Conservation (phyloP, 2,329 filamentous ascomycete genomes). For the Fusarium compactum region DNA sequence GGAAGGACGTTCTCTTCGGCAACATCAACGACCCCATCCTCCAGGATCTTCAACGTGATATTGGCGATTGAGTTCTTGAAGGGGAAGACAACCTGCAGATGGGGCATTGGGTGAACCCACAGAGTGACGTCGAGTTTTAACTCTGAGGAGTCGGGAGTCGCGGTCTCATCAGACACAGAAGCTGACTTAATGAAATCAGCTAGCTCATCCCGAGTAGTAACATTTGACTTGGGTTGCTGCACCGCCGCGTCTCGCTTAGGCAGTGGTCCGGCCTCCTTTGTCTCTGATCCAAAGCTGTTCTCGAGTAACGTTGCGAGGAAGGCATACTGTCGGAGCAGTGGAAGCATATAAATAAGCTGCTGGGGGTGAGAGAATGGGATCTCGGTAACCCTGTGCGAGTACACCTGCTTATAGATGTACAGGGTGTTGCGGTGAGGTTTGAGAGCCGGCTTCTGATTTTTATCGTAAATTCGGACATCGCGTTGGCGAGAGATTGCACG, state of each 20-base stretch:
- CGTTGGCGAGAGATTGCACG: slow-evolving; percentile 66
- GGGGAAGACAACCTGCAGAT: slow-evolving; percentile 66
- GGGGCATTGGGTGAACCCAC: slow-evolving; percentile 62
- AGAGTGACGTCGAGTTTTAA: slow-evolving; percentile 65
- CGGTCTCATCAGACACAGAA: neutral
- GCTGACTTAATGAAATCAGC: slow-evolving; percentile 48
- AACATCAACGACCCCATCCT: slow-evolving; percentile 70
- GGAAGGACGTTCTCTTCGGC: slow-evolving; percentile 65
- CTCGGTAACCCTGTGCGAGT: slow-evolving; percentile 73
- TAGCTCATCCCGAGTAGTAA: slow-evolving; percentile 52
- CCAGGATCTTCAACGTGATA: slow-evolving; percentile 68
- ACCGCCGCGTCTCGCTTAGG: slow-evolving; percentile 6
- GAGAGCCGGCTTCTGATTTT: slow-evolving; percentile 46
- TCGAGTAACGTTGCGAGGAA: slow-evolving; percentile 74
- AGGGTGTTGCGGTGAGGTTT: slow-evolving; percentile 70
- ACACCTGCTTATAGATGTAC: slow-evolving; percentile 79
- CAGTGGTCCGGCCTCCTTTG: slow-evolving; percentile 35
- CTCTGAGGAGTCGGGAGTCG: slow-evolving; percentile 15
- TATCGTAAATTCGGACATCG: slow-evolving; percentile 58
- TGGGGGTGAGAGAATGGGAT: slow-evolving; percentile 83
- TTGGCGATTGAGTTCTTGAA: slow-evolving; percentile 62
- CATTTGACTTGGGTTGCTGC: slow-evolving; percentile 22
- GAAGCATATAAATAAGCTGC: slow-evolving; percentile 80
- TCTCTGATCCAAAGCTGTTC: slow-evolving; percentile 66
- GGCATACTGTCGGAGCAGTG: slow-evolving; percentile 79